Conservation (phyloP, 2,329 filamentous ascomycete species). For the Cercospora brassicicola region DNA sequence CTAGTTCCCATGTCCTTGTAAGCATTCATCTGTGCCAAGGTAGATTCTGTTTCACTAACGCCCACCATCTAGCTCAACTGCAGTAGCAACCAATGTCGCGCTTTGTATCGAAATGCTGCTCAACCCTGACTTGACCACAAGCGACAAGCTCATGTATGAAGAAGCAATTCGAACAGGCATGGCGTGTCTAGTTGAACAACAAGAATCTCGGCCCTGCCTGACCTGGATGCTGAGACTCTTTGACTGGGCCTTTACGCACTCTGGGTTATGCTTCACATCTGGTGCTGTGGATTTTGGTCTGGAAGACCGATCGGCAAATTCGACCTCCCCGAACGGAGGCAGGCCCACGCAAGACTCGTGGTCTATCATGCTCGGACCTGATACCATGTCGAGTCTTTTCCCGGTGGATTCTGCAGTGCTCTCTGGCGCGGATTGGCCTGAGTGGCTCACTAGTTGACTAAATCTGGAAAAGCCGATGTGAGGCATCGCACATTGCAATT, state of each 20-base stretch:
- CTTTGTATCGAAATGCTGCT: not conserved
- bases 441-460: not conserved
- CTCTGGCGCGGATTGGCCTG: not conserved
- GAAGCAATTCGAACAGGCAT: not conserved
- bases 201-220: not conserved
- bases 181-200: not conserved
- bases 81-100: not conserved
- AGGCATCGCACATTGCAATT: too few relatives aligned
- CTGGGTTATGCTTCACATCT: not conserved
- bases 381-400: not conserved
- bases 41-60: not conserved
- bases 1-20: not conserved
- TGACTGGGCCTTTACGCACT: not conserved
- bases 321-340: not conserved
- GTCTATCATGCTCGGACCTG: not conserved
- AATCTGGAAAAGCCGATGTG: not conserved
- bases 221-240: not conserved
- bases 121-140: not conserved
- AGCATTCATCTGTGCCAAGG: not conserved
- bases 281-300: not conserved
- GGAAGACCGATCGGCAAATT: not conserved
- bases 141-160: not conserved
- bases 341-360: not conserved
- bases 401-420: not conserved
- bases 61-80: not conserved